Evolutionary conservation across 306 rosid species (phyloP), one percentile per base, ranked within the genome.

Genomic region (Pterocarpus santalinus): DNA sequence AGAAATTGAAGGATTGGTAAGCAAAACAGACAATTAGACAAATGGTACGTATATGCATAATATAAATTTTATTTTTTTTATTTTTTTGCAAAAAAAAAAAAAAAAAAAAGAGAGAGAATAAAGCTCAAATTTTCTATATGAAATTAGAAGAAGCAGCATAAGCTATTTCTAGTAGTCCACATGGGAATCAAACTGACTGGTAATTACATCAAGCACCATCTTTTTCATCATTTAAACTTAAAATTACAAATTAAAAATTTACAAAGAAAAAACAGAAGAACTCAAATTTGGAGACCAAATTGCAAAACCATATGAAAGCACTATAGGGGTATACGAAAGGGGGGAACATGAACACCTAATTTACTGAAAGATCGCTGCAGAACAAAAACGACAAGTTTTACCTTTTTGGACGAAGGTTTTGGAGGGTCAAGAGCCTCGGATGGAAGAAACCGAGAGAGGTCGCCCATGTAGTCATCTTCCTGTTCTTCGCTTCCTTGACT

Each of bases 391-490:
- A 65, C 2, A 47, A 12, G 53, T 47, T 5, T 41, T 68, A 90
- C 97, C 92, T 73, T 90, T 81, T 69, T 84, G 41, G 87, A 62
- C 2, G 69, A 33, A 55, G 89, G 15, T 14, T 77, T 81, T n/a
- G 93, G 86, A 84, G 90, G 80, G 10, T 39, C 8, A 9, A 77
- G 4, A 44, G 79, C 57, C 28, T 90, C 88, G 11, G 85, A 72
- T 75, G 95, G 91, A 71, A 95, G 85, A 65, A 93, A 91, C 17
- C 28, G 85, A 64, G 97, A 91, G 80, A 93, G 92, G 80, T 91
- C 91, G 3, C 88, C 97, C 99, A 95, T 91, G 84, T 95, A 95
- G 72, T 78, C 83, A 4, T 94, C 97, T 16, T 89, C 90, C 32
- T 90, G 86, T 56, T 80, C 91, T 36, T 64, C 87, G 72, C 72